These are phyloP conservation scores for Pisolithus microcarpus DNA, from an alignment of 768 basidiomycete genomes.

Conservation along the genomic window DNA sequence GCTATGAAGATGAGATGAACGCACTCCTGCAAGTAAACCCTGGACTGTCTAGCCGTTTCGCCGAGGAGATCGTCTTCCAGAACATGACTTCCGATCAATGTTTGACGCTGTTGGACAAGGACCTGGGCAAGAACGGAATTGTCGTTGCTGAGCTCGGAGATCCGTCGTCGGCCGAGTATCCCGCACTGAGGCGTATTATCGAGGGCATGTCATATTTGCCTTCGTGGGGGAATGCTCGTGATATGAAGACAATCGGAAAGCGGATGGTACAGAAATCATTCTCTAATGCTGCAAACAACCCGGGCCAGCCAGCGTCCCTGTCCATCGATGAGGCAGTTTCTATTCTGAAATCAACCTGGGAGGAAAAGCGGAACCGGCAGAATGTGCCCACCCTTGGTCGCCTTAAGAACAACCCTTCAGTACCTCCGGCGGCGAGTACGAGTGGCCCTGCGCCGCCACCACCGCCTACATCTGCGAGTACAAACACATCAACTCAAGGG, in stretches of 20 bases:
- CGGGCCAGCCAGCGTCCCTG: slow-evolving; percentile 19
- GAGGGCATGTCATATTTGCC: slow-evolving; percentile 36
- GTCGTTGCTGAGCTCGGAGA: slow-evolving; percentile 31
- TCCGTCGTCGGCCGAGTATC: slow-evolving; percentile 21
- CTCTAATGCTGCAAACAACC: slow-evolving; percentile 12
- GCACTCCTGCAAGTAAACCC: slow-evolving; percentile 49
- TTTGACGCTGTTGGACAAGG: slow-evolving; percentile 40
- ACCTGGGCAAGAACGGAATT: slow-evolving; percentile 41
- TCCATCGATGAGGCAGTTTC: slow-evolving; percentile 22
- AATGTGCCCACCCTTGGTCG: slow-evolving; percentile 14
- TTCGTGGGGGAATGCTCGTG: slow-evolving; percentile 67
- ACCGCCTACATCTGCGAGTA: slow-evolving; percentile 11
- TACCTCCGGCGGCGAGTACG: slow-evolving; percentile 12
- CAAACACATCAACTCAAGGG: slow-evolving; percentile 12
- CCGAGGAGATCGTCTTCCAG: slow-evolving; percentile 48
- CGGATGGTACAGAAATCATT: slow-evolving; percentile 39
- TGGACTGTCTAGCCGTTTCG: slow-evolving; percentile 62
- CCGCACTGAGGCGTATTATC: slow-evolving; percentile 34
- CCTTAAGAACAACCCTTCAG: slow-evolving; percentile 1
- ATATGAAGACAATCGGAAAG: slow-evolving; percentile 49
- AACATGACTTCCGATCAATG: slow-evolving; percentile 47
- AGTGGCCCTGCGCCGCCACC: slow-evolving; percentile 19
- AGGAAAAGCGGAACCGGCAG: slow-evolving; percentile 19
- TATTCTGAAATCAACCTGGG: slow-evolving; percentile 19
- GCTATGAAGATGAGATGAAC: slow-evolving; percentile 66